Conservation (phyloP, 345 rosid species). For the Eucalyptus pauciflora region DNA sequence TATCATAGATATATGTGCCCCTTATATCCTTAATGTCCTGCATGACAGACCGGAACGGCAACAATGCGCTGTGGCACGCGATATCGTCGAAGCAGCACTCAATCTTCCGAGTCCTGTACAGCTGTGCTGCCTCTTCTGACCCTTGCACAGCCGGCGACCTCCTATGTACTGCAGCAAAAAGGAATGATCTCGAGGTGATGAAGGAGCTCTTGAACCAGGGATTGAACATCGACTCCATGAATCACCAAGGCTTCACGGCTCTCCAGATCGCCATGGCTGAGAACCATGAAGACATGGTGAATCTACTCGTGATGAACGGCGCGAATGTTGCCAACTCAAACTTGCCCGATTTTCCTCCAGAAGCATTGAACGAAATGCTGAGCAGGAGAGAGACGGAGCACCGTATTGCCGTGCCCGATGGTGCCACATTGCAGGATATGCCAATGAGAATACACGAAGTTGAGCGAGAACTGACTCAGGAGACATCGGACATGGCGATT, state of each 20-base stretch:
- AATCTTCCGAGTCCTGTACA: constrained; percentile 55
- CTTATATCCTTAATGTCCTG: not conserved
- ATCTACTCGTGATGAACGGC: constrained; percentile 53
- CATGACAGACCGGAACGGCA: constrained; percentile 47
- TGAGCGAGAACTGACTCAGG: not conserved
- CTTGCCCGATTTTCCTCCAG: constrained; percentile 1
- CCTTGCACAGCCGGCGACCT: constrained; percentile 58
- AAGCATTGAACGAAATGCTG: constrained; percentile 25
- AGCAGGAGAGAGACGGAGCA: constrained; percentile 32
- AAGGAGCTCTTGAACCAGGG: constrained; percentile 51
- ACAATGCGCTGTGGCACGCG: constrained; percentile 81
- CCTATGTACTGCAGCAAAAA: constrained; percentile 61
- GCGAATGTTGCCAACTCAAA: constrained; percentile 30
- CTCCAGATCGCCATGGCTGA: constrained; percentile 50
- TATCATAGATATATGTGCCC: not conserved
- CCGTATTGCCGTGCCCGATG: constrained; percentile 11
- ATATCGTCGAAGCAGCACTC: constrained; percentile 46
- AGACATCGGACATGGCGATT: not conserved
- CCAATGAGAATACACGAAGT: constrained; percentile 6
- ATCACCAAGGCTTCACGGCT: constrained; percentile 52
- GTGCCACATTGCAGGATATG: constrained; percentile 1
- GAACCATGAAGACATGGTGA: constrained; percentile 52
- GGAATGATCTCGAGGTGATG: constrained; percentile 46
- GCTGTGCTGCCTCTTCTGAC: constrained; percentile 44
- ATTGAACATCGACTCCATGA: constrained; percentile 37